Conservation (phyloP, 1,284 basidiomycete genomes). For the Takashimella tepidaria region DNA sequence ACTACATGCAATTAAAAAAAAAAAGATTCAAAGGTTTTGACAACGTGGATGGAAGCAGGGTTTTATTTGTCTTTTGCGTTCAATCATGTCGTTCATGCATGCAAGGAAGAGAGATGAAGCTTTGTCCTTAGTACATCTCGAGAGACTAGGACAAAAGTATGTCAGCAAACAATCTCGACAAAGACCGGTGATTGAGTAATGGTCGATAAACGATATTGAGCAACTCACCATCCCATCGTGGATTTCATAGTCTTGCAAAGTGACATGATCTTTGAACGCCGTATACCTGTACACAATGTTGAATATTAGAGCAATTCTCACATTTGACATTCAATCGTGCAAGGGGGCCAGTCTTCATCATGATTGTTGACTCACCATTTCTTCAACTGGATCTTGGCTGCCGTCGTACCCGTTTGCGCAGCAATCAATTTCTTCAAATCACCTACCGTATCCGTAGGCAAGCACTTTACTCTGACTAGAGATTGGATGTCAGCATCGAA, state of each 20-base stretch:
- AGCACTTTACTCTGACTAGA: slow-evolving; percentile 84
- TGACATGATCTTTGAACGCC: slow-evolving; percentile 91
- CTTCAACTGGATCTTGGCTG: slow-evolving; percentile 84
- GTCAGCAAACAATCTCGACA: slow-evolving; percentile 10
- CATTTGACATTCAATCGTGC: no score
- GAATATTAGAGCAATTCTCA: no score
- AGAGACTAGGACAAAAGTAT: slow-evolving; percentile 59
- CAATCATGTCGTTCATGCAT: not conserved
- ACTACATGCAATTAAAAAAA: no score
- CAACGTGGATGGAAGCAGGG: not conserved
- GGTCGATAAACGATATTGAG: not conserved
- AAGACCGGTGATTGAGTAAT: no score
- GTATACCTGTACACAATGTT: slow-evolving; percentile 88
- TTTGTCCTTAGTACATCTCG: slow-evolving; percentile 68
- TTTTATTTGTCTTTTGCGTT: no score
- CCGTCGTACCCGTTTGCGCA: slow-evolving; percentile 88
- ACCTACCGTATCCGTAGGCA: slow-evolving; percentile 91
- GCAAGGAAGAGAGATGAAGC: not conserved
- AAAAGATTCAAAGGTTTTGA: no score
- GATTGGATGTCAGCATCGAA: slow-evolving; percentile 4
- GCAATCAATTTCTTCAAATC: slow-evolving; percentile 96
- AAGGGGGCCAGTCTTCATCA: not conserved
- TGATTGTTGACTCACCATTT: slow-evolving; percentile 70
- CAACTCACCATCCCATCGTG: slow-evolving; percentile 70
- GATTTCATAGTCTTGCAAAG: slow-evolving; percentile 89